Evolutionary conservation across 768 basidiomycete genomes (phyloP), one percentile per base, ranked within the genome.

Genomic region (Pulveroboletus sp.): DNA sequence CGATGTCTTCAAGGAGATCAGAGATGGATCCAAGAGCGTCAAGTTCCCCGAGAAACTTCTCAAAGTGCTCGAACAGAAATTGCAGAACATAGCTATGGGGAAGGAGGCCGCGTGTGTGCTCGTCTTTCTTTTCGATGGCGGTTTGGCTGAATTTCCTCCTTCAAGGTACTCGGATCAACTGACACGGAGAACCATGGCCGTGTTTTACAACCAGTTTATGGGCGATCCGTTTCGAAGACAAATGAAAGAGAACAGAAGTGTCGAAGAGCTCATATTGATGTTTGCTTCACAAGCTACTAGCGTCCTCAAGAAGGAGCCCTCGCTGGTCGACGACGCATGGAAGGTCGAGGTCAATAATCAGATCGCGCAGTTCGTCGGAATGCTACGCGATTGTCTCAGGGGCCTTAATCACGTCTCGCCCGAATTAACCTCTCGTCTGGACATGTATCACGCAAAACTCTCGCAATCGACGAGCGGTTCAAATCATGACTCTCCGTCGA

Each of bases 191-290:
- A 92, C 90, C 1, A 87, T 95, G 77, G 94, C 86, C 48, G 85
- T 88, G 29, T 97, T 97, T 68, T 97, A 93, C 65, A 86, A 86
- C 12, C 89, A 92, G 53, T 91, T 89, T 67, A 83, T 85, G 67
- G 83, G 89, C 50, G 87, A 91, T 23, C 77, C 76, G 32, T 95
- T 96, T 74, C 83, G 87, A 49, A 79, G 82, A 30, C 89, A 93
- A 60, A 87, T 97, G 82, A 91, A 92, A 69, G 94, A 97, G 67
- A 94, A 91, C 66, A 80, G 96, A 39, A 96, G 95, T 73, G 90
- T 97, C 32, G 96, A 99, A 71, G 93, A 97, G 55, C 85, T 99
- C 47, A 95, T 99, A 51, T 76, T 99, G 44, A 89, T 89, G 78
- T 97, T 97, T 61, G 94, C 94, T 11, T 89, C 93, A 2, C 85